Percentiles rank a stretch among this genome's conserved stretches.
These are phyloP conservation scores for Apiospora hydei DNA, from an alignment of 2,329 filamentous ascomycete species.

Conservation along the genomic window DNA sequence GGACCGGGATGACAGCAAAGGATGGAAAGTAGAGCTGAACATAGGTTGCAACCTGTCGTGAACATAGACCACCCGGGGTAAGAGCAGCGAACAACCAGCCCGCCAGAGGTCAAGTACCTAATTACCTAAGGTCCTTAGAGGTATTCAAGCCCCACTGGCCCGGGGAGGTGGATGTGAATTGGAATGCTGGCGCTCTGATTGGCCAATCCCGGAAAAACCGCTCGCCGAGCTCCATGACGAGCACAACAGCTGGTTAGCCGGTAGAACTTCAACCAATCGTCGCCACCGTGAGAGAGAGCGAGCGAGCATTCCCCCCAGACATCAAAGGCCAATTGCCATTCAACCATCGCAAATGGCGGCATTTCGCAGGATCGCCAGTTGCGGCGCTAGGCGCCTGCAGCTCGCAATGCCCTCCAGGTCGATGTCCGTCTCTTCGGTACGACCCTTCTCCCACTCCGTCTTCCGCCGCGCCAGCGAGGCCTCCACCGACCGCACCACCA, in stretches of 20 bases:
- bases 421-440: constrained; percentile 38
- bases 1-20: neutral
- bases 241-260: constrained; percentile 18
- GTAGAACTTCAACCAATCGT: constrained; percentile 25
- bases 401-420: constrained; percentile 37
- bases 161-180: constrained; percentile 11
- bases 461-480: constrained; percentile 69
- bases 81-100: neutral
- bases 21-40: neutral
- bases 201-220: constrained; percentile 20
- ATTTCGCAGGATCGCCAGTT: constrained; percentile 76
- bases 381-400: constrained; percentile 70
- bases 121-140: too few relatives aligned
- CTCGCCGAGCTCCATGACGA: constrained; percentile 23
- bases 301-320: constrained; percentile 15
- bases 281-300: constrained; percentile 24
- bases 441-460: constrained; percentile 71
- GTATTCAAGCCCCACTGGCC: neutral
- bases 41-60: neutral
- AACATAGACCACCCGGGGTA: neutral
- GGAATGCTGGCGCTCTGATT: constrained; percentile 7
- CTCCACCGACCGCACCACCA: constrained; percentile 62
- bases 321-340: constrained; percentile 38
- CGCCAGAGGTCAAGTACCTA: too few relatives aligned
- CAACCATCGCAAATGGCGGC: constrained; percentile 66